Percentiles rank a stretch among this genome's conserved stretches.
Evolutionary conservation across 495 filamentous ascomycete species (phyloP).

Genomic region (Daldinia caldariorum): DNA sequence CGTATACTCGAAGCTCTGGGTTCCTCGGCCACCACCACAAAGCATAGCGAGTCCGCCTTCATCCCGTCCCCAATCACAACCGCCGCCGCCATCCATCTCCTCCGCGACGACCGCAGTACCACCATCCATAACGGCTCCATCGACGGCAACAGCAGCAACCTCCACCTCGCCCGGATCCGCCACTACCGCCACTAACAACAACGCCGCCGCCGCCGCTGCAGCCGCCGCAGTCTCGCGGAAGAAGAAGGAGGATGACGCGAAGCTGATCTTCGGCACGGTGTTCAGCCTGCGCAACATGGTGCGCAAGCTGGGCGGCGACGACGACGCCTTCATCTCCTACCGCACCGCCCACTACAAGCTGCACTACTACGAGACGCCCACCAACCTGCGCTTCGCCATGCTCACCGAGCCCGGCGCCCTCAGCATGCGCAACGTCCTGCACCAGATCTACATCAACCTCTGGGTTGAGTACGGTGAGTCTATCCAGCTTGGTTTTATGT

Average conservation of each 20-base stretch:
- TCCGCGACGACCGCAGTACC: conserved; percentile 19
- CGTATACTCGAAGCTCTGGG: conserved; percentile 91
- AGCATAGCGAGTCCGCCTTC: conserved; percentile 32
- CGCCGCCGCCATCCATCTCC: conserved; percentile 22
- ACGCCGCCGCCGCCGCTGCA: not conserved
- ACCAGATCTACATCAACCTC: conserved; percentile 98
- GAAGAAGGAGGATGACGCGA: conserved; percentile 76
- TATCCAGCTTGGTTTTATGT: no score
- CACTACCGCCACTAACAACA: not conserved
- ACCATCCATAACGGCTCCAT: conserved; percentile 21
- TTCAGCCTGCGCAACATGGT: conserved; percentile 98
- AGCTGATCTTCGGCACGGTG: conserved; percentile 95
- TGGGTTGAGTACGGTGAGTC: conserved; percentile 90
- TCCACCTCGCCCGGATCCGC: conserved; percentile 6
- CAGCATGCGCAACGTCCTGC: conserved; percentile 90
- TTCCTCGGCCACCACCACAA: conserved; percentile 26
- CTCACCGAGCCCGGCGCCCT: conserved; percentile 88
- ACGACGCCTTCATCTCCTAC: conserved; percentile 92
- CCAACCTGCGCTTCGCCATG: conserved; percentile 95
- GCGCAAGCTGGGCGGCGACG: conserved; percentile 87
- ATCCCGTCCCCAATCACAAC: conserved; percentile 33
- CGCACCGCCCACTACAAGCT: conserved; percentile 95
- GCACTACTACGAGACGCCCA: conserved; percentile 98
- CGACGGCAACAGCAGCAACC: conserved; percentile 5
- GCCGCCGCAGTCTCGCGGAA: not conserved